These are phyloP conservation scores for Smithsoniella earleae DNA, from an alignment of 163 green algal species.

Conservation along the genomic window DNA sequence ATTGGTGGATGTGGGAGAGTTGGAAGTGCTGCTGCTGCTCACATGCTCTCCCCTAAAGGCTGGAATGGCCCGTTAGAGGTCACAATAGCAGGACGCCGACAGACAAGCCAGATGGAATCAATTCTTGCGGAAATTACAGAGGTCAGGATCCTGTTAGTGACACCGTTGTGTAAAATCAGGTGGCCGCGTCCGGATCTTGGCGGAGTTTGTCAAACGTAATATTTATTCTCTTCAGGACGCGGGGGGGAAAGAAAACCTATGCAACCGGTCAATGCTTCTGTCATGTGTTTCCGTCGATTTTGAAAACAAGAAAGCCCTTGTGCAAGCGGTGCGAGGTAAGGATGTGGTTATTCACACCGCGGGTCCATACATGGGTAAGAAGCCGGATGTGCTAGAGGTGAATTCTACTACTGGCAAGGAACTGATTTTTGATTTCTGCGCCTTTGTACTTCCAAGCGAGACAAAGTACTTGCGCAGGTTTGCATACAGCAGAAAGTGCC, in stretches of 20 bases:
- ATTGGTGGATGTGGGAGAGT: slow-evolving; percentile 30
- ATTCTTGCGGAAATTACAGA: neutral
- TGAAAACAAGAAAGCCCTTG: neutral
- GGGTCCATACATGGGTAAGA: slow-evolving; percentile 28
- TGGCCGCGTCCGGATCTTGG: no score
- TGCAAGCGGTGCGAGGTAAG: neutral
- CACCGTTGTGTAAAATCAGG: no score
- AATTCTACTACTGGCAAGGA: neutral
- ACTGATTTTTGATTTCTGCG: neutral
- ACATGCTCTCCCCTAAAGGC: slow-evolving; percentile 12
- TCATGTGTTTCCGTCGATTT: slow-evolving; percentile 1
- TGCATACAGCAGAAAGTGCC: slow-evolving; percentile 20
- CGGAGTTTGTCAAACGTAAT: neutral
- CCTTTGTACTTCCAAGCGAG: neutral
- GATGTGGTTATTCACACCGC: slow-evolving; percentile 31
- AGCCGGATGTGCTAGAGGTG: slow-evolving; percentile 26
- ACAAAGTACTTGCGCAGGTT: neutral
- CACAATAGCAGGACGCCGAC: slow-evolving; percentile 5
- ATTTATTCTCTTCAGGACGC: neutral
- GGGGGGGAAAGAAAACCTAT: neutral
- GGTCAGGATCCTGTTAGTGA: neutral
- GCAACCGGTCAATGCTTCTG: neutral
- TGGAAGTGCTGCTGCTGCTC: slow-evolving; percentile 27
- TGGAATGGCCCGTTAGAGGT: slow-evolving; percentile 14
- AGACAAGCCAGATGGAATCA: neutral